Base-by-base conservation (phyloP, 2,329 filamentous ascomycete genomes). In the Dendryphion nanum region DNA sequence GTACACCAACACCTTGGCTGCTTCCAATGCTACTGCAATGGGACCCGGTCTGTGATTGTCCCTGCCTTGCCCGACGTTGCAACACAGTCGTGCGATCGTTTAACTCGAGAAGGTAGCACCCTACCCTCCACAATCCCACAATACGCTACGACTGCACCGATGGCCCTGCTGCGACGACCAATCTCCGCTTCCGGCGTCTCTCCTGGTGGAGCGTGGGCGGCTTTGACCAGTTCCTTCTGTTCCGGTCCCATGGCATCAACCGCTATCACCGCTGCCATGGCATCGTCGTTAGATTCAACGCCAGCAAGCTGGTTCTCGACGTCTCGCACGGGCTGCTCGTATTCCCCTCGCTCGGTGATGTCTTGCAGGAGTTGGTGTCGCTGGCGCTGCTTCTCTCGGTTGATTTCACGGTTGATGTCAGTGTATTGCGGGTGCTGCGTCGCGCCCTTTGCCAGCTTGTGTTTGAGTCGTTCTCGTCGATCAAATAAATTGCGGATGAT, bases 241-340 rank as follows among this genome's bases (percentile, higher is more conserved):
- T n/a, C n/a, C n/a, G n/a, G n/a, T n/a, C n/a, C n/a, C n/a, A n/a
- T n/a, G n/a, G n/a, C n/a, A n/a, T n/a, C n/a, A n/a, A n/a, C n/a
- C n/a, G n/a, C n/a, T n/a, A n/a, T n/a, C n/a, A n/a, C n/a, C n/a
- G n/a, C n/a, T n/a, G 21, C n/a, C 21, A 7, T 24, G 21, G n/a
- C 31, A 18, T 17, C 10, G 8, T 16, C 7, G 6, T 19, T 6
- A 12, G 14, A 17, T 8, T 16, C 19, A 6, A 6, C 18, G 6
- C 31, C 20, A n/a, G 31, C 13, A 17, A 39, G 31, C 21, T 35
- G 21, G 20, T 34, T n/a, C 24, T 29, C 20, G 10, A 39, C 17
- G 24, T 39, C 31, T 12, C 20, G 31, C 30, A 39, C 20, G 7
- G 31, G 30, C 23, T 39, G 37, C 16, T 39, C 18, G 15, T 35